Evolutionary conservation across 441 rosid species (phyloP), one percentile per base, ranked within the genome.

Genomic region (Syzygium malaccense): DNA sequence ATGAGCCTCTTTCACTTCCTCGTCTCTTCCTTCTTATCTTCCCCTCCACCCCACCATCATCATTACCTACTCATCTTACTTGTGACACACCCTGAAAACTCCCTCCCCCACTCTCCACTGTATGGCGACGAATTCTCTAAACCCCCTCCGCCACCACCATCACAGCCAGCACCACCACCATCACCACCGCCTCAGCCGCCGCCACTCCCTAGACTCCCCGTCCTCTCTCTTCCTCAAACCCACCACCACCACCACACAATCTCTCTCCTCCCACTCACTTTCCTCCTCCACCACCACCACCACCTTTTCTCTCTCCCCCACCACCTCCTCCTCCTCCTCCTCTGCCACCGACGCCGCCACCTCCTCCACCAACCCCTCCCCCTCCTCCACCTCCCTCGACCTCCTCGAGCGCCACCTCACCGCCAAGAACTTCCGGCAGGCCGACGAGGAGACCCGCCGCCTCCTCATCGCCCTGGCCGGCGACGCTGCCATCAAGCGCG

Each of bases 391-490:
- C 48, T 89, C 95, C 86, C 94, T 95, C 30, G 97, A 96, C 93
- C 92, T 93, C 92, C 96, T 98, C 89, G 91, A 87, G 11, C 93
- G 91, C 18, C 97, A 96, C 89, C 95, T 96, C 62, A 90, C 92
- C n/a, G 60, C 89, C 87, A 96, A 94, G 85, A 90, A 98, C 92
- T 96, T 94, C 93, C 93, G 97, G 30, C 92, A 93, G 88, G 99
- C 99, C 2, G 99, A 98, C 71, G 99, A 98, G 41, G 98, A 96
- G 85, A 96, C 98, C 20, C 95, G 99, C 48, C 93, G 96, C 33
- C 95, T 98, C 32, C 94, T 98, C 93, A 95, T 96, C 30, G 92
- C 92, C 75, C 95, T 96, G 1, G 94, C 97, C 0, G 98, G 99
- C 3, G 98, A 98, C 89, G 89, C 96, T 1, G 95, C 99, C 5